Base-by-base conservation (phyloP, 2,329 filamentous ascomycete species). In the Phialophora macrospora region DNA sequence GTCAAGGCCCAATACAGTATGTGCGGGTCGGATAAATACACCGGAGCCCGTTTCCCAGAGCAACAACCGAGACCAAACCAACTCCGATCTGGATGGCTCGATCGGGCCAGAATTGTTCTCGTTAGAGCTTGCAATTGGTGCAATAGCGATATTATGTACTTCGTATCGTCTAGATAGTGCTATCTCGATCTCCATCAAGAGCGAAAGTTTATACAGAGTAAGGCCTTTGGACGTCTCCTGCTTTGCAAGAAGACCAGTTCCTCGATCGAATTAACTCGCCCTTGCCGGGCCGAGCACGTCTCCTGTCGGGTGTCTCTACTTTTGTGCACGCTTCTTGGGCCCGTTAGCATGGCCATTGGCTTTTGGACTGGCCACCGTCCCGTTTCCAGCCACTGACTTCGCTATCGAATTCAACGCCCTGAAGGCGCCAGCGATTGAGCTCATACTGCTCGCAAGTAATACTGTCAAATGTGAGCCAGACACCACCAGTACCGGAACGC, bases 381-480 rank as follows among this genome's bases (percentile, higher is more conserved):
- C 73, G 55, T 75, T 75, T 41, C 49, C 58, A 55, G 74, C 70
- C 54, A 73, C 63, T 8, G 60, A 67, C 14, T 68, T 65, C 12
- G 73, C 67, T 55, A 75, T 60, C 49, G 67, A 72, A 56, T 78
- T 73, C 12, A 79, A 68, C 17, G 73, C 71, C 44, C 68, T 73
- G 68, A 80, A 80, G 0, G 78, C 78, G 59, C 73, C 72, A 12
- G 74, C 75, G 44, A 74, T 77, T 5, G 72, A 72, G 20, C 69
- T 71, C 22, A 79, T 73, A 54, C 78, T 80, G 66, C 75, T 76
- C 20, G 75, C 76, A 2, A 80, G 71, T 14, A 80, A 71, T 14
- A 75, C 76, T 78, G 60, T 20, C 22, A 55, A 67, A 26, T 67
- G 62, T 51, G 20, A 62, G 51, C 26, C 20, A 20, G 22, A 34